These are phyloP conservation scores for Diaporthe sp. DNA, from an alignment of 2,329 filamentous ascomycete genomes.

Conservation along the genomic window DNA sequence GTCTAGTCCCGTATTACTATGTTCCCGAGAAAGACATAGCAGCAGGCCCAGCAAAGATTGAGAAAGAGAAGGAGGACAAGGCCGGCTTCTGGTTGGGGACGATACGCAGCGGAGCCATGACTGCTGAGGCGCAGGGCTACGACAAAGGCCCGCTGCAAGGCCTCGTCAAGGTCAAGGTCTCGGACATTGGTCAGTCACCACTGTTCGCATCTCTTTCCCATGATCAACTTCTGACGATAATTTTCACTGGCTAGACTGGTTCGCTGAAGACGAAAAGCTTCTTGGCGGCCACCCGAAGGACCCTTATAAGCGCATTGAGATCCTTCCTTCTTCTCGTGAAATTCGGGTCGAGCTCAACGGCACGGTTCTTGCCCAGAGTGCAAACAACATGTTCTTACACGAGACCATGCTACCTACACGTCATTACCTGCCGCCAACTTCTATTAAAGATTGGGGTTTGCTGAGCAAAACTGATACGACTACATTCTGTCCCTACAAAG, in stretches of 20 bases:
- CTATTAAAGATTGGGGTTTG: conserved; percentile 57
- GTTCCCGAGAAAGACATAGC: conserved; percentile 47
- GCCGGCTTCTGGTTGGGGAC: conserved; percentile 43
- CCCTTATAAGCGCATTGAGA: conserved; percentile 75
- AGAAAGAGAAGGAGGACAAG: conserved; percentile 17
- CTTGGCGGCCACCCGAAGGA: conserved; percentile 72
- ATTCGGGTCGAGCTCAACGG: conserved; percentile 66
- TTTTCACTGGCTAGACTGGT: conserved; percentile 50
- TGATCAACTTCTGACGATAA: background rate
- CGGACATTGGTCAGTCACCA: conserved; percentile 36
- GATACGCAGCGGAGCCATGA: conserved; percentile 40
- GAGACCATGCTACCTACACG: conserved; percentile 72
- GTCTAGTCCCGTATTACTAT: conserved; percentile 49
- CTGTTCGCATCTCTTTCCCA: conserved; percentile 37
- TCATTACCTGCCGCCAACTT: conserved; percentile 70
- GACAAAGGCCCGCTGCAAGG: conserved; percentile 40
- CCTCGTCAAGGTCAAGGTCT: conserved; percentile 44
- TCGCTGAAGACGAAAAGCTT: conserved; percentile 54
- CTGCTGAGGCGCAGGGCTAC: conserved; percentile 45
- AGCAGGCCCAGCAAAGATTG: conserved; percentile 35
- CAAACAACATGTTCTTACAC: conserved; percentile 66
- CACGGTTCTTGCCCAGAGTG: conserved; percentile 60
- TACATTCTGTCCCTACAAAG: conserved; percentile 78
- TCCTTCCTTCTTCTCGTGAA: conserved; percentile 67
- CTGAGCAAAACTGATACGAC: conserved; percentile 64